Base-by-base conservation (phyloP, 108 stramenopile genomes). In the Phaeodactylum tricornutum region DNA sequence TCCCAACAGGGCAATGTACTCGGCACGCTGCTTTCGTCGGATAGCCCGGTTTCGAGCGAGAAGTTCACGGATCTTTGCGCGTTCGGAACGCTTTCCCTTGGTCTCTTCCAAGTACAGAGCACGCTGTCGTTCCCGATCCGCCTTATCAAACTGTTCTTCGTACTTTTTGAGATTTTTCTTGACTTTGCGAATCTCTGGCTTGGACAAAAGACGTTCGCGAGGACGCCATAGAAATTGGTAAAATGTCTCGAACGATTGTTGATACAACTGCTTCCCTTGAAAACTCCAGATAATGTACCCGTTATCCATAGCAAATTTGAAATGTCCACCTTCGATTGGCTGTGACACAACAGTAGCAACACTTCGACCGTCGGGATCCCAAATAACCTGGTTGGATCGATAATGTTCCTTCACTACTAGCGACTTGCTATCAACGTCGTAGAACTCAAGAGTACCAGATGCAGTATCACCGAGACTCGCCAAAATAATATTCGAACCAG, bases 281-380 rank as follows among this genome's bases (percentile, higher is more conserved):
- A 96, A 96, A 20, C 85, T 81, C 91, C 90, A 96, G 16, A 96
- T 57, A 55, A 87, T 80, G 62, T 86, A 96, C 21, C 95, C 95
- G 57, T 96, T 96, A 81, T 96, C 95, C 93, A 94, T 92, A 50
- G 87, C 87, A 53, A 87, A 94, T 55, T 93, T 93, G 69, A 89
- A 96, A 71, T 94, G 90, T 15, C 87, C 86, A 20, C 93, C 93
- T 11, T 79, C 90, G 23, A 96, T 69, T 8, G 95, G 93, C 51
- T 96, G 95, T 9, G 80, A 71, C 0, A 96, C 93, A 21, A 81
- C 77, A 8, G 95, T 94, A 5, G 86, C 84, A 1, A 96, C 69
- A 42, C 85, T 77, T 3, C 96, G 68, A 28, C 96, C 96, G 2
- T 78, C 72, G 27, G 96, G 96, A 53, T 98, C 96, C 96, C 96